A percentile compares a stretch with the other conserved stretches of the same genome.
Conservation (phyloP, 345 rosid genomes). For the Moringa oleifera region DNA sequence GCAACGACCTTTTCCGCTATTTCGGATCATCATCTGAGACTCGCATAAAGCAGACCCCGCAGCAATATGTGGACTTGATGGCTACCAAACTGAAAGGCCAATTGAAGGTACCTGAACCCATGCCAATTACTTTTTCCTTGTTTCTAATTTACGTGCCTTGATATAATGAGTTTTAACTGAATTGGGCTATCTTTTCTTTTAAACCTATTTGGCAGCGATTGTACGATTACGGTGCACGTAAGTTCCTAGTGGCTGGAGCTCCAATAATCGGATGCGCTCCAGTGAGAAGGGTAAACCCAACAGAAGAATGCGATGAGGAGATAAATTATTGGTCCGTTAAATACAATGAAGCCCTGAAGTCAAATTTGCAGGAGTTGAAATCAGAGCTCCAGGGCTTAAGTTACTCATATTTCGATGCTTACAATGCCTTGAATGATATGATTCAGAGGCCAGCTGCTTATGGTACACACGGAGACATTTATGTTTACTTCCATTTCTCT, state of each 20-base stretch:
- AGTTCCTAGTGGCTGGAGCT: constrained; percentile 45
- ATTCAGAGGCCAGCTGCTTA: constrained; percentile 39
- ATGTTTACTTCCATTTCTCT: background rate
- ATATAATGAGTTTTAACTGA: background rate
- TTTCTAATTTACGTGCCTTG: too few species aligned
- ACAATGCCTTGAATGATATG: constrained; percentile 27
- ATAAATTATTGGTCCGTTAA: constrained; percentile 31
- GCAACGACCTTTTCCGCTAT: constrained; percentile 62
- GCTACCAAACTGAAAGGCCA: constrained; percentile 40
- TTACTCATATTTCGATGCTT: constrained; percentile 57
- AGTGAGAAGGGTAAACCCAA: constrained; percentile 29
- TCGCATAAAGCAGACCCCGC: constrained; percentile 29
- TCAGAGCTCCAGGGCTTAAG: constrained; percentile 33
- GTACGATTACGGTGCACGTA: constrained; percentile 40
- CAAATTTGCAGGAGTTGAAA: constrained; percentile 34
- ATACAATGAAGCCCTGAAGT: constrained; percentile 40
- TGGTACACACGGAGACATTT: constrained; percentile 33
- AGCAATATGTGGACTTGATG: constrained; percentile 38
- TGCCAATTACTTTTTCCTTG: too few species aligned
- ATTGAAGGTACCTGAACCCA: constrained; percentile 72
- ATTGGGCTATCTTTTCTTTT: background rate
- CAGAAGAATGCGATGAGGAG: constrained; percentile 37
- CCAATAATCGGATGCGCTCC: constrained; percentile 59
- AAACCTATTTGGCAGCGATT: constrained; percentile 29
- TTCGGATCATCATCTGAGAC: constrained; percentile 34